phyloP scores from a whole-genome alignment of 345 rosid species.

The Chamaenerion angustifolium region DNA sequence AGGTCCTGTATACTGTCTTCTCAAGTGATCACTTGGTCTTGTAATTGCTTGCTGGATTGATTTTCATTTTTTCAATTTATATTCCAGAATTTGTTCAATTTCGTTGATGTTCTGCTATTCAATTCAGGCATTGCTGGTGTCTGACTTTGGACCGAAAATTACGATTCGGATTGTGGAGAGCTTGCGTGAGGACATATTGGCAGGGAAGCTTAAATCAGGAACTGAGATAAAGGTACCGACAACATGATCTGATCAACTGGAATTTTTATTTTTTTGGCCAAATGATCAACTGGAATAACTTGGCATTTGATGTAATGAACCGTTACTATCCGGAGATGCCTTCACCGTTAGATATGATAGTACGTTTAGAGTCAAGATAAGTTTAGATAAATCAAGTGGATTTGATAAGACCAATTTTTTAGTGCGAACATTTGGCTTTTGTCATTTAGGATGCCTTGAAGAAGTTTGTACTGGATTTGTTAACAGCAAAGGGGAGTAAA shows the following conservation, averaged over 20 bases:
- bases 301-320: not conserved
- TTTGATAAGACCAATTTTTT: not conserved
- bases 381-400: not conserved
- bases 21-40: not conserved
- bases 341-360: not conserved
- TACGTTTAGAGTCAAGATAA: no score
- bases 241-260: no score
- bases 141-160: constrained; percentile 92
- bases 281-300: no score
- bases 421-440: not conserved
- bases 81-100: not conserved
- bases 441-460: constrained; percentile 66
- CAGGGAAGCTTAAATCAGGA: constrained; percentile 85
- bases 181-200: constrained; percentile 59
- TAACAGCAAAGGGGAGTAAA: constrained; percentile 52
- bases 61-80: not conserved
- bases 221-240: constrained; percentile 62
- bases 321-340: not conserved
- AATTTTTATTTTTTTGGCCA: no score
- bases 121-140: constrained; percentile 60
- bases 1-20: constrained; percentile 25
- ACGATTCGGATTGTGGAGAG: constrained; percentile 81
- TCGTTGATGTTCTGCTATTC: not conserved
- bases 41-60: no score
- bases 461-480: constrained; percentile 57